Evolutionary conservation across 345 rosid genomes (phyloP).

Genomic region (Pelargonium nanum): DNA sequence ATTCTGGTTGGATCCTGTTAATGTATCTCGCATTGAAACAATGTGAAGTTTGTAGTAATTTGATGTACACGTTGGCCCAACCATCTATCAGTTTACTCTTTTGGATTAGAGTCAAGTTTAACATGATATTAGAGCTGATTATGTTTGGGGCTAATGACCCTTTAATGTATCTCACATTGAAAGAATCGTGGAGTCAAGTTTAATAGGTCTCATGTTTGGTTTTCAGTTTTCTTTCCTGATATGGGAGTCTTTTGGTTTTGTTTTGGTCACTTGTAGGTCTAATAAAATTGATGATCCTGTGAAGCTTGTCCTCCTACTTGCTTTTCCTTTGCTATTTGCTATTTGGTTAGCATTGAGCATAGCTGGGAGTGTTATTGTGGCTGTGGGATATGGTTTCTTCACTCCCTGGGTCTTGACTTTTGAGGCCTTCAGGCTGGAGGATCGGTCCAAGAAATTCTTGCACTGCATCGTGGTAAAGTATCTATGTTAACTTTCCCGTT

Average conservation of each 20-base stretch:
- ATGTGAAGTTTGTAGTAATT: too few relatives aligned
- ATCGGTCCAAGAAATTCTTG: slow-evolving; percentile 46
- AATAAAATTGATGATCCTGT: slow-evolving; percentile 46
- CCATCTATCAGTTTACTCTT: too few relatives aligned
- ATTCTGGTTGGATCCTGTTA: too few relatives aligned
- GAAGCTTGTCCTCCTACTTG: slow-evolving; percentile 48
- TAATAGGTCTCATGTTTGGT: background rate
- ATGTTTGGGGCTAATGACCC: too few relatives aligned
- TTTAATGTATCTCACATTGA: too few relatives aligned
- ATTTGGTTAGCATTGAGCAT: slow-evolving; percentile 70
- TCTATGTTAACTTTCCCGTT: background rate
- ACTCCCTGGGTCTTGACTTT: slow-evolving; percentile 79
- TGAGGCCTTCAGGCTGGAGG: slow-evolving; percentile 63
- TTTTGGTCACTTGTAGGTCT: slow-evolving; percentile 31
- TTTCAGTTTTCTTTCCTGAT: background rate
- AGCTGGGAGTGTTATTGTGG: slow-evolving; percentile 48
- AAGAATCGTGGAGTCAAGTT: too few relatives aligned
- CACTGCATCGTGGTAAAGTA: slow-evolving; percentile 54
- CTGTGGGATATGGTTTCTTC: slow-evolving; percentile 76
- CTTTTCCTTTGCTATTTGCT: slow-evolving; percentile 56
- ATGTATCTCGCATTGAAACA: too few relatives aligned
- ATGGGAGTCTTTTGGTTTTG: background rate
- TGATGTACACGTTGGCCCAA: too few relatives aligned
- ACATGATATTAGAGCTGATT: too few relatives aligned
- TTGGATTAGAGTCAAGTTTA: too few relatives aligned